Conservation (phyloP, 768 basidiomycete genomes). For the Cystofilobasidium bisporidii region DNA sequence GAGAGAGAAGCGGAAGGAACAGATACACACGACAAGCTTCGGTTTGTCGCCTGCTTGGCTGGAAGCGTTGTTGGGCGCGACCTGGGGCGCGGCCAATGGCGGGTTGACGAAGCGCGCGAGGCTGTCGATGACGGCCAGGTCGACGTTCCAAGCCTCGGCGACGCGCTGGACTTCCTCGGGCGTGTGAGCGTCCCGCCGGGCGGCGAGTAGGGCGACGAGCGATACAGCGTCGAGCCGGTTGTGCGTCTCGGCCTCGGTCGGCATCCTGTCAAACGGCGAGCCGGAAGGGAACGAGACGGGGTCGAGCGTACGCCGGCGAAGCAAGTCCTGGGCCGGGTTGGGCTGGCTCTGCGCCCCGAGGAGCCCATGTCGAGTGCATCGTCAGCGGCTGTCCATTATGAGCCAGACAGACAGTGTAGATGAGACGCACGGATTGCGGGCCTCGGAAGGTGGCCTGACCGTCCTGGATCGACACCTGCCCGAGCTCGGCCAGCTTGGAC, state of each 20-base stretch:
- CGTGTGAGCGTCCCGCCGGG: not conserved
- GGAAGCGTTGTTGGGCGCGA: not conserved
- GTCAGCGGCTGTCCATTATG: too few relatives aligned
- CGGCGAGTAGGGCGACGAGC: not conserved
- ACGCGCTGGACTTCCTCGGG: not conserved
- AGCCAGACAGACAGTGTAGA: too few relatives aligned
- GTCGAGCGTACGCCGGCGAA: not conserved
- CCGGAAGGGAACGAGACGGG: slow-evolving; percentile 13
- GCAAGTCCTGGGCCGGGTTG: slow-evolving; percentile 3
- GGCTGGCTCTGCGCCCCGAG: not conserved
- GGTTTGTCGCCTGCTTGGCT: not conserved
- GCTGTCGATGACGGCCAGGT: not conserved
- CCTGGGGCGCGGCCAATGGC: not conserved
- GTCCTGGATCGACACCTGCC: slow-evolving; percentile 6
- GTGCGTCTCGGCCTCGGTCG: not conserved
- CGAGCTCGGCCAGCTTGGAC: not conserved
- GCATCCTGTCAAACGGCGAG: not conserved
- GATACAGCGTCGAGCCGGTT: slow-evolving; percentile 2
- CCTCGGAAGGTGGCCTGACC: not conserved
- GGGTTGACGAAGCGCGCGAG: not conserved
- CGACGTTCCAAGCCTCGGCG: not conserved
- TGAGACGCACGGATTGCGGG: too few relatives aligned
- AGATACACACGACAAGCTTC: not conserved
- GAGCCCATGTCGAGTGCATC: too few relatives aligned
- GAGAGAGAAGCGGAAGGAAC: not conserved